Base-by-base conservation (phyloP, 2,329 filamentous ascomycete genomes). In the Dactylellina cionopaga region DNA sequence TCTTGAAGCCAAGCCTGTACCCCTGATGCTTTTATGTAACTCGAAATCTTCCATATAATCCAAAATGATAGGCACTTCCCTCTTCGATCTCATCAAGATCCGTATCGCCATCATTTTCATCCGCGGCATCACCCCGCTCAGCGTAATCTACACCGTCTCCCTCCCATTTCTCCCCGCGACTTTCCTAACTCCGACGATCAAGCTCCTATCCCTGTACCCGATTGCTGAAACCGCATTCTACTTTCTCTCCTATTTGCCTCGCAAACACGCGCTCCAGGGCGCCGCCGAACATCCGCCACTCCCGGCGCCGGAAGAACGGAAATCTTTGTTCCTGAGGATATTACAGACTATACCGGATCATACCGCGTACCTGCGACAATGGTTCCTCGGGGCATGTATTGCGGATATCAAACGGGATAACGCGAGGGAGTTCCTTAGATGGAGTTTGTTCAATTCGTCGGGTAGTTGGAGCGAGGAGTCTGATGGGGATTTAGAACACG, bases 401-500 rank as follows among this genome's bases (percentile, higher is more conserved):
- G 79, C 81, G 25, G 85, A 87, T 25, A 85, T 89, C 46, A 83
- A 83, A 60, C 80, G 83, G 11, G 86, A 88, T 29, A 88, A 89
- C 77, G 76, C 89, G 54, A 86, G 85, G 78, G 85, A 87, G 60
- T 88, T 87, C 77, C 81, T 87, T 17, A 79, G 83, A n/a, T 89
- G 86, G 87, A 85, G 84, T 0, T 85, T 89, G 56, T 82, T 86
- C 49, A 85, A 84, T 73, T 80, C 81, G 7, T 81, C 80, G 7
- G 80, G 83, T 2, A 78, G 79, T 49, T 80, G 81, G 24, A 78
- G 80, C 4, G 55, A 62, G 43, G 65, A 63, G 24, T 46, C 55
- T 2, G 55, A 62, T 47, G 37, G 84, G 3, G 13, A 15, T 19
- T n/a, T n/a, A 6, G 43, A 56, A 22, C 52, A 65, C n/a, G 68